Evolutionary conservation across 2,329 filamentous ascomycete species (phyloP).

Genomic region (Fonsecaea multimorphosa): DNA sequence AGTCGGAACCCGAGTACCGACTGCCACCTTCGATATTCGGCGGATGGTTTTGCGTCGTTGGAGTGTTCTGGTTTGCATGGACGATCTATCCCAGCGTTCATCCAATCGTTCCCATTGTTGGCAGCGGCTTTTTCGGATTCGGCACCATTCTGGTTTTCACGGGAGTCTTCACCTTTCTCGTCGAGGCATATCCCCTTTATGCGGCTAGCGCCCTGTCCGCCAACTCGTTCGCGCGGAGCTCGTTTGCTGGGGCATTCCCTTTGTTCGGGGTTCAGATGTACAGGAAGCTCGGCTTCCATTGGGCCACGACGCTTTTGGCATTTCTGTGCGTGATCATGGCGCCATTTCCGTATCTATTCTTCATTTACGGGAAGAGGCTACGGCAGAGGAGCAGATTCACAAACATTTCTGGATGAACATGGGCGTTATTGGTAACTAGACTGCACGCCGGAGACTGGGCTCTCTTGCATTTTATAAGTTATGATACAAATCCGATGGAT

Average conservation of each 20-base stretch:
- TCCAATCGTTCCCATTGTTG: slow-evolving; percentile 78
- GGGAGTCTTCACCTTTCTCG: slow-evolving; percentile 87
- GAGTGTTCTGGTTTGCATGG: slow-evolving; percentile 90
- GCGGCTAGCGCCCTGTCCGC: slow-evolving; percentile 73
- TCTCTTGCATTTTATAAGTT: slow-evolving; percentile 3
- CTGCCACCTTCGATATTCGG: slow-evolving; percentile 76
- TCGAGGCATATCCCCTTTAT: slow-evolving; percentile 62
- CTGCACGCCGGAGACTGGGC: background rate
- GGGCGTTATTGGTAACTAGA: background rate
- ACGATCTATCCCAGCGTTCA: slow-evolving; percentile 76
- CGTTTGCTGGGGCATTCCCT: slow-evolving; percentile 75
- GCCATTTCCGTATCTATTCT: slow-evolving; percentile 59
- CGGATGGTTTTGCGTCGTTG: slow-evolving; percentile 76
- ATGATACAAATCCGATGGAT: background rate
- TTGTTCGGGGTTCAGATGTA: slow-evolving; percentile 46
- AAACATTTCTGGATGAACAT: slow-evolving; percentile 17
- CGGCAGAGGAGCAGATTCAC: slow-evolving; percentile 53
- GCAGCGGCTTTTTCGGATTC: slow-evolving; percentile 71
- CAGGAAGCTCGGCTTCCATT: slow-evolving; percentile 46
- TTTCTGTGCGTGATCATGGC: slow-evolving; percentile 51
- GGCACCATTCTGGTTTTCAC: slow-evolving; percentile 79
- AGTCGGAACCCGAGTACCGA: slow-evolving; percentile 84
- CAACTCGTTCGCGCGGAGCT: slow-evolving; percentile 78
- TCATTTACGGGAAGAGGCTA: slow-evolving; percentile 55
- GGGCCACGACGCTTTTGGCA: slow-evolving; percentile 50